Evolutionary conservation across 371 early-diverging fungal genomes (phyloP).

Genomic region (Actinomortierella wolfii): DNA sequence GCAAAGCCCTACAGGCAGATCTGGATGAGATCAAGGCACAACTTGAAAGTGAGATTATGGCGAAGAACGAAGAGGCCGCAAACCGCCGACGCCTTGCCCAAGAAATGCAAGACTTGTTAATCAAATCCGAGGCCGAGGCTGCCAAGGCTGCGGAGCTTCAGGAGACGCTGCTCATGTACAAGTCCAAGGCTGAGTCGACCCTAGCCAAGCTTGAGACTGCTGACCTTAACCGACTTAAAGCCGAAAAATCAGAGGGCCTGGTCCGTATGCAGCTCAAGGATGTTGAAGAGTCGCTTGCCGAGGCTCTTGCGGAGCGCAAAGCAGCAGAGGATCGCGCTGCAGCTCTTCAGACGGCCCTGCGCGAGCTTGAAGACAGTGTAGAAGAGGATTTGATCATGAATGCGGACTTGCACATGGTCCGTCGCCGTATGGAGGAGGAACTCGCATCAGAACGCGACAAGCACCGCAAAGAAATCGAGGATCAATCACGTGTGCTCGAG

Average conservation of each 20-base stretch:
- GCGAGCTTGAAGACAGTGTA: constrained; percentile 68
- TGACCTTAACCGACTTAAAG: constrained; percentile 63
- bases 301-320: constrained; percentile 58
- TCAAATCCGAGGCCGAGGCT: constrained; percentile 48
- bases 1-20: constrained; percentile 66
- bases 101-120: constrained; percentile 49
- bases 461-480: constrained; percentile 72
- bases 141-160: constrained; percentile 55
- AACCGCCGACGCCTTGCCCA: constrained; percentile 27
- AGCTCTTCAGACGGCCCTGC: constrained; percentile 62
- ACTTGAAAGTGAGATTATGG: constrained; percentile 66
- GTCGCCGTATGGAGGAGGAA: constrained; percentile 77
- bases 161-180: constrained; percentile 61
- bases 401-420: constrained; percentile 66
- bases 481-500: constrained; percentile 68
- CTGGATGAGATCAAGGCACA: constrained; percentile 63
- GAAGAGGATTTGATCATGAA: constrained; percentile 69
- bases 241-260: constrained; percentile 65
- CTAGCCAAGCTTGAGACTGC: constrained; percentile 61
- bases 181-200: constrained; percentile 58
- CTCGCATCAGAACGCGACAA: constrained; percentile 66
- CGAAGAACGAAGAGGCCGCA: constrained; percentile 54
- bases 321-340: constrained; percentile 63
- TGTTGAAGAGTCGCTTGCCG: constrained; percentile 63
- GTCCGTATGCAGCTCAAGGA: constrained; percentile 60